A percentile compares a stretch with the other conserved stretches of the same genome.
phyloP scores from a whole-genome alignment of 352 stramenopile genomes.

The Phytopythium mirpurense region DNA sequence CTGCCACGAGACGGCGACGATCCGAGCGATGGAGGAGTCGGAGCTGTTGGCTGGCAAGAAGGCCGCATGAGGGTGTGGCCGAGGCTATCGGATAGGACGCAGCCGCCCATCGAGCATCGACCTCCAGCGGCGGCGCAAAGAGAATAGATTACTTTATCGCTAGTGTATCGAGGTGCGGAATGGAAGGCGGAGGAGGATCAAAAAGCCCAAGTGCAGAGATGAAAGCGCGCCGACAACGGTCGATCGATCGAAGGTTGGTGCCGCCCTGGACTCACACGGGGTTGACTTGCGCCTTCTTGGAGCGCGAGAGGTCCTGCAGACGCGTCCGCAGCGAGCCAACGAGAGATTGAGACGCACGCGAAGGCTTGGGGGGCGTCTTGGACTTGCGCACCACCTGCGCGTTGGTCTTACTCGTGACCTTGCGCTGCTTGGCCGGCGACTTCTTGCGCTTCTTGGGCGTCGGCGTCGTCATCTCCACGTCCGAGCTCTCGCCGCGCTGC shows the following conservation, averaged over 20 bases:
- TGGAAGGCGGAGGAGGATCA: neutral
- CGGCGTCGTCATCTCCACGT: slow-evolving; percentile 29
- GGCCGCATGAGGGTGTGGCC: neutral
- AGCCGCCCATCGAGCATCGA: neutral
- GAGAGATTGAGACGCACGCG: slow-evolving; percentile 35
- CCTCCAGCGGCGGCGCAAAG: neutral
- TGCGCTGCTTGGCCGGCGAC: slow-evolving; percentile 53
- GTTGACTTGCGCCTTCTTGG: slow-evolving; percentile 52
- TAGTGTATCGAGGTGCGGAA: slow-evolving; percentile 1
- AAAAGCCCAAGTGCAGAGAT: neutral
- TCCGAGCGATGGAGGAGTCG: slow-evolving; percentile 30
- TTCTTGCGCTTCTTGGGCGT: slow-evolving; percentile 29
- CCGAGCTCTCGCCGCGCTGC: slow-evolving; percentile 8
- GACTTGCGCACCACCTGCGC: slow-evolving; percentile 32
- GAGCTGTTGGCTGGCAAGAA: slow-evolving; percentile 7
- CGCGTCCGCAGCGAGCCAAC: slow-evolving; percentile 48
- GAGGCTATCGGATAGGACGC: neutral
- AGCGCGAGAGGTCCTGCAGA: slow-evolving; percentile 33
- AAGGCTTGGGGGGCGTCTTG: slow-evolving; percentile 22
- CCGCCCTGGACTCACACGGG: slow-evolving; percentile 21
- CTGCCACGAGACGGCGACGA: slow-evolving; percentile 58
- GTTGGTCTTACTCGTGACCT: slow-evolving; percentile 37
- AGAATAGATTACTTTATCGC: slow-evolving; percentile 8
- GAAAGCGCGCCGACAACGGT: neutral
- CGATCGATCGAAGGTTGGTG: neutral